Evolutionary conservation across 352 stramenopile genomes (phyloP), one percentile per base, ranked within the genome.

Genomic region (Blastocystis sp.): DNA sequence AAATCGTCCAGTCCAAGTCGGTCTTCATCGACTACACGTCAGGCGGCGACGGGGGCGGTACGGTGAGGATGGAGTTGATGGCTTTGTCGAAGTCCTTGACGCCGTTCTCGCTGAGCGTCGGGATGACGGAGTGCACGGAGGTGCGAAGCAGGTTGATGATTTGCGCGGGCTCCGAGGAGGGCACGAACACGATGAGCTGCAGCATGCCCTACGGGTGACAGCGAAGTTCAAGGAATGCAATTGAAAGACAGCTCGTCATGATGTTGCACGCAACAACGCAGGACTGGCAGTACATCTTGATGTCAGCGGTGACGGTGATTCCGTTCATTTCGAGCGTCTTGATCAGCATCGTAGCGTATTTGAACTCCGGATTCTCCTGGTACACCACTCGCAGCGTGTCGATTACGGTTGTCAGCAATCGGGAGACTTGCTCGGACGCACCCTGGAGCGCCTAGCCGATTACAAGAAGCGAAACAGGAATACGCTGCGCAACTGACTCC

Each of bases 241-340:
- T 51, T 13, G 65, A 51, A 16, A 85, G 65, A 39, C 74, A 85
- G 31, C 66, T 62, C 2, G 51, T 33, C 31, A 35, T 9, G 51
- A 85, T 33, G 33, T 85, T 51, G 10, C 51, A 39, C 2, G 74
- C 74, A 26, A 85, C 29, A 3, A 85, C 74, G 45, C 74, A 85
- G 19, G 74, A 50, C 41, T 85, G 74, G 50, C 35, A 51, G 37
- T 67, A 85, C 65, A 26, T 45, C 4, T 39, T 62, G 29, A 69
- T 24, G 37, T 6, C 4, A 4, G 29, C 29, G 10, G 19, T 39
- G 29, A 59, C 24, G 3, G 13, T 24, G 24, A 69, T 29, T 21
- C 74, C 74, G n/a, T 37, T 9, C 4, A 6, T 10, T 33, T 45
- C 19, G 31, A 85, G 74, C 1, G 19, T 69, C 3, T 10, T 45